phyloP scores from a whole-genome alignment of 768 basidiomycete genomes.

The Collybia sp. region DNA sequence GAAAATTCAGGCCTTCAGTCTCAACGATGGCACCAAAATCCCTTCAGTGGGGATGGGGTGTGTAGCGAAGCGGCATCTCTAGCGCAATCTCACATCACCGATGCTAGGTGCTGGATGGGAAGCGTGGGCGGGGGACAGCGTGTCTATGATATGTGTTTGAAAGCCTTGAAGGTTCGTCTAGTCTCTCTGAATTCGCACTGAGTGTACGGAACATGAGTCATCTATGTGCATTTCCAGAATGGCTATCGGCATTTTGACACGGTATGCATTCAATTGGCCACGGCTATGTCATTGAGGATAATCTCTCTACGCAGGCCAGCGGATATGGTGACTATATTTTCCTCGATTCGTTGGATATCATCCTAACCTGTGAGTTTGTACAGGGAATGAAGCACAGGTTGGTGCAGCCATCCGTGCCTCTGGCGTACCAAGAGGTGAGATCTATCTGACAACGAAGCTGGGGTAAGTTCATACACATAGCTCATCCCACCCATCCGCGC shows the following conservation, averaged over 20 bases:
- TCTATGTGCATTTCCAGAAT: constrained; percentile 13
- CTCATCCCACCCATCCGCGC: neutral
- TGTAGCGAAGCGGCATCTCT: neutral
- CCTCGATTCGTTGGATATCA: neutral
- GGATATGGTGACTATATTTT: constrained; percentile 17
- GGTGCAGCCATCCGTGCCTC: constrained; percentile 41
- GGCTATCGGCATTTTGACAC: constrained; percentile 49
- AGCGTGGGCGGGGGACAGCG: constrained; percentile 28
- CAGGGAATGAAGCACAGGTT: constrained; percentile 41
- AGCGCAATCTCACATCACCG: neutral
- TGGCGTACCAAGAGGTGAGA: constrained; percentile 35
- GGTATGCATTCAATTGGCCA: constrained; percentile 10
- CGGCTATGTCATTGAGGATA: neutral
- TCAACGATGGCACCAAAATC: constrained; percentile 24
- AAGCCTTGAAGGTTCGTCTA: constrained; percentile 25
- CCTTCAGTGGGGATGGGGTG: constrained; percentile 26
- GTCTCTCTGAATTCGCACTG: neutral
- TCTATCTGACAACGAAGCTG: constrained; percentile 50
- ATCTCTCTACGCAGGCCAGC: constrained; percentile 14
- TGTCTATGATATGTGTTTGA: constrained; percentile 29
- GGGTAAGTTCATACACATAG: constrained; percentile 16
- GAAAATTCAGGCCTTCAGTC: constrained; percentile 13
- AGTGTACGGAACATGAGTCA: neutral
- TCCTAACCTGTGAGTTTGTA: neutral
- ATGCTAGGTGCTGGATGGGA: constrained; percentile 34